phyloP scores from a whole-genome alignment of 371 early-diverging fungal genomes.

The Mucor velutinosus region DNA sequence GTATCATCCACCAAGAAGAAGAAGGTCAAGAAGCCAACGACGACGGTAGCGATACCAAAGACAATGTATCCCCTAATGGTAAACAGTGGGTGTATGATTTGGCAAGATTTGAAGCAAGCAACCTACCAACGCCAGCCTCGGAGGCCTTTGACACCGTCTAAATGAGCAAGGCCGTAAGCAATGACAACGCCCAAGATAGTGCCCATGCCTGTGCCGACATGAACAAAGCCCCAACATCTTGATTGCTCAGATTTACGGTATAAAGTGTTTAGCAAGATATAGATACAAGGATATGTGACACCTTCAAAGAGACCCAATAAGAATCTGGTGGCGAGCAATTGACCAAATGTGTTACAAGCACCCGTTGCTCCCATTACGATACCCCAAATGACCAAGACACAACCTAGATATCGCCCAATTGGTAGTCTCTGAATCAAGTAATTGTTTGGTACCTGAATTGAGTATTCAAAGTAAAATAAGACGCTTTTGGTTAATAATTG shows the following conservation, averaged over 20 bases:
- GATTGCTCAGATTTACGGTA: slow-evolving; percentile 44
- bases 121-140: slow-evolving; percentile 29
- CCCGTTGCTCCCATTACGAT: slow-evolving; percentile 27
- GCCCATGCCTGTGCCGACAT: slow-evolving; percentile 28
- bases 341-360: slow-evolving; percentile 24
- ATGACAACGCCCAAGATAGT: slow-evolving; percentile 31
- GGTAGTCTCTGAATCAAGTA: slow-evolving; percentile 37
- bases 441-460: slow-evolving; percentile 32
- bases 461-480: neutral
- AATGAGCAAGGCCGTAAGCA: slow-evolving; percentile 29
- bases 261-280: slow-evolving; percentile 27
- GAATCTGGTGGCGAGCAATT: slow-evolving; percentile 28
- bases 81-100: neutral
- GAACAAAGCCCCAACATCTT: slow-evolving; percentile 27
- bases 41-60: slow-evolving; percentile 33
- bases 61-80: slow-evolving; percentile 38
- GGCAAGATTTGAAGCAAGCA: neutral
- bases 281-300: slow-evolving; percentile 30
- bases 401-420: slow-evolving; percentile 33
- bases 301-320: slow-evolving; percentile 45
- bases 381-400: slow-evolving; percentile 37
- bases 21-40: slow-evolving; percentile 30
- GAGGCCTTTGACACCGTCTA: slow-evolving; percentile 15
- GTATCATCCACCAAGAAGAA: slow-evolving; percentile 38
- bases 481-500: neutral